Percentiles rank a stretch among this genome's conserved stretches.
Conservation (phyloP, 805 yeast genomes). For the Schwanniomyces occidentalis region DNA sequence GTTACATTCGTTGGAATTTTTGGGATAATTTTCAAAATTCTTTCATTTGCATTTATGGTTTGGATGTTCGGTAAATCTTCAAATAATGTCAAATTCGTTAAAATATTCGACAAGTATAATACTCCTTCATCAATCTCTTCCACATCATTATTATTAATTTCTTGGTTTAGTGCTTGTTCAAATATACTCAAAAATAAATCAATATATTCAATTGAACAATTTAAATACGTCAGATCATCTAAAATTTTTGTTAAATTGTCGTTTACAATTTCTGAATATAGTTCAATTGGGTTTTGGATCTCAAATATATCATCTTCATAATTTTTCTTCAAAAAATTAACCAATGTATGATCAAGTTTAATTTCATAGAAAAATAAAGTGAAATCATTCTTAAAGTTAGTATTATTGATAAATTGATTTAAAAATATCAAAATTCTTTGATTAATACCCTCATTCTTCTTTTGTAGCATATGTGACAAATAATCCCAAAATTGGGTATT, state of each 20-base stretch:
- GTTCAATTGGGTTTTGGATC: constrained; percentile 6
- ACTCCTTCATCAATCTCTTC: constrained; percentile 12
- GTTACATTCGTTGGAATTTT: constrained; percentile 6
- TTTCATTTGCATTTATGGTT: constrained; percentile 5
- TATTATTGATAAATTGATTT: constrained; percentile 32
- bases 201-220: constrained; percentile 2
- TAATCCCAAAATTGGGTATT: constrained; percentile 19
- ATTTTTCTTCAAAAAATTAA: neutral
- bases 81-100: constrained; percentile 22
- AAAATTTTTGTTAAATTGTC: neutral
- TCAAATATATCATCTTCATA: constrained; percentile 2
- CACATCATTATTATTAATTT: constrained; percentile 10
- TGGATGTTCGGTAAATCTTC: constrained; percentile 10
- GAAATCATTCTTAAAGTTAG: constrained; percentile 17
- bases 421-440: constrained; percentile 23
- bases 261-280: constrained; percentile 11
- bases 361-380: constrained; percentile 13
- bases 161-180: constrained; percentile 3
- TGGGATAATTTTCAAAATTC: constrained; percentile 8
- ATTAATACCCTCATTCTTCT: constrained; percentile 7
- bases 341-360: constrained; percentile 3
- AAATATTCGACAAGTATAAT: constrained; percentile 11
- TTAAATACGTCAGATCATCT: neutral
- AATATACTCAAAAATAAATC: constrained; percentile 6
- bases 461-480: constrained; percentile 2